A percentile compares a stretch with the other conserved stretches of the same genome.
Conservation (phyloP, 2,329 filamentous ascomycete genomes). For the Claviceps purpurea region DNA sequence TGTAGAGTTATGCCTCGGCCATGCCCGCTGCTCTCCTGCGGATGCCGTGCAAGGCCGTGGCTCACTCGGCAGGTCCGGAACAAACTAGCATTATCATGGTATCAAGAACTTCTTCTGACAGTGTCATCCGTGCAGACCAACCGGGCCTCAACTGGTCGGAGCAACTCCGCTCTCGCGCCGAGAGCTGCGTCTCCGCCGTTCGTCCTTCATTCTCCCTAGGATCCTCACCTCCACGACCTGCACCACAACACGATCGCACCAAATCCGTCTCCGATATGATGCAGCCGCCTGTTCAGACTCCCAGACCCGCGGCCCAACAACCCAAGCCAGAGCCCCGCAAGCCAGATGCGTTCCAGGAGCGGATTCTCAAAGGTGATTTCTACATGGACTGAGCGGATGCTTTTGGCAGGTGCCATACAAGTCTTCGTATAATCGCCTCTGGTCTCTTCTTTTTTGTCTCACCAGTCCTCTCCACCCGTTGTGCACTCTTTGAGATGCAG, state of each 20-base stretch:
- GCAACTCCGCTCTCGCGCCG: slow-evolving; percentile 82
- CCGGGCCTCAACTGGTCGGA: slow-evolving; percentile 91
- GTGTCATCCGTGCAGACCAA: slow-evolving; percentile 57
- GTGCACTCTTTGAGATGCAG: too few species aligned
- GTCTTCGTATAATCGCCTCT: too few species aligned
- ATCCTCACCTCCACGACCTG: slow-evolving; percentile 24
- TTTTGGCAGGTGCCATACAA: too few species aligned
- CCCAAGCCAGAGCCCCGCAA: slow-evolving; percentile 45
- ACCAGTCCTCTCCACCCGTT: neutral
- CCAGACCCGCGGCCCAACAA: slow-evolving; percentile 24
- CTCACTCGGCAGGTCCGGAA: slow-evolving; percentile 20
- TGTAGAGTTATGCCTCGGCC: slow-evolving; percentile 16
- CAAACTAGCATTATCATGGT: slow-evolving; percentile 48
- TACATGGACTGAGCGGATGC: slow-evolving; percentile 65
- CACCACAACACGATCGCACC: slow-evolving; percentile 46
- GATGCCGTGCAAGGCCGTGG: slow-evolving; percentile 23
- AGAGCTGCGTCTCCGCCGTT: slow-evolving; percentile 53
- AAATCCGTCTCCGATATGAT: slow-evolving; percentile 57
- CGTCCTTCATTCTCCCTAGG: slow-evolving; percentile 48
- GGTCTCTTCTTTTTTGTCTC: neutral
- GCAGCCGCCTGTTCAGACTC: slow-evolving; percentile 38
- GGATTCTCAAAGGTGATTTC: slow-evolving; percentile 94
- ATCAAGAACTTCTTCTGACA: slow-evolving; percentile 52
- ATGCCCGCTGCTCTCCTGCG: slow-evolving; percentile 21
- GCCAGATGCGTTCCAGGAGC: slow-evolving; percentile 90